phyloP scores from a whole-genome alignment of 257 asterid genomes.

The Ballota nigra region DNA sequence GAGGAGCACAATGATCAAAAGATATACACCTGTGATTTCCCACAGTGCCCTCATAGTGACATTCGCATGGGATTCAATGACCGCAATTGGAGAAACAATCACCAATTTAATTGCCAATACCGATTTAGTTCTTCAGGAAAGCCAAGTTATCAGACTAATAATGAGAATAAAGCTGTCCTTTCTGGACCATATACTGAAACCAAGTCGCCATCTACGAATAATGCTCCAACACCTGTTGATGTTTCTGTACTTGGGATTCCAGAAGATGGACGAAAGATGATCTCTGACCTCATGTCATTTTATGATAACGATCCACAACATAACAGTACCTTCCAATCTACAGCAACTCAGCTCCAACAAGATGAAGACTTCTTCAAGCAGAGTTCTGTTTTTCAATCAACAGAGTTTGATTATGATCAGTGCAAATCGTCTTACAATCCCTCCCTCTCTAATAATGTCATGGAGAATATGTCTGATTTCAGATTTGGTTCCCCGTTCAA shows the following conservation, averaged over 20 bases:
- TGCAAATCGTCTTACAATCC: constrained; percentile 13
- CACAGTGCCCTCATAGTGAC: constrained; percentile 43
- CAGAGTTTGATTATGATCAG: constrained; percentile 29
- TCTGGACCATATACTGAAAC: constrained; percentile 20
- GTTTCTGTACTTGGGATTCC: constrained; percentile 37
- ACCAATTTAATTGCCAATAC: constrained; percentile 38
- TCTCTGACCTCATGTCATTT: constrained; percentile 38
- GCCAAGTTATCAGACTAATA: constrained; percentile 27
- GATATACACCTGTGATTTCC: constrained; percentile 42
- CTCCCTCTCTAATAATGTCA: neutral
- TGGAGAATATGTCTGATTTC: neutral
- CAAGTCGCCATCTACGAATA: constrained; percentile 7
- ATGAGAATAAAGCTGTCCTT: constrained; percentile 23
- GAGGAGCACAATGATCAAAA: constrained; percentile 29
- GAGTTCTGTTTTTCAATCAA: constrained; percentile 23
- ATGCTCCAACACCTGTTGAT: constrained; percentile 13
- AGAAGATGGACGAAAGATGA: constrained; percentile 37
- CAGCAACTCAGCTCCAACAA: constrained; percentile 12
- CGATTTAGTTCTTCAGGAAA: constrained; percentile 23
- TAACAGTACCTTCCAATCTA: constrained; percentile 10
- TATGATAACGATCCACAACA: constrained; percentile 26
- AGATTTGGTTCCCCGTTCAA: constrained; percentile 8
- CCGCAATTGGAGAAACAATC: constrained; percentile 49
- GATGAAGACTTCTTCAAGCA: constrained; percentile 17
- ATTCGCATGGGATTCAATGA: constrained; percentile 39